phyloP scores from a whole-genome alignment of 225 moss, liverwort and hornwort genomes.

The Ulota crispa region DNA sequence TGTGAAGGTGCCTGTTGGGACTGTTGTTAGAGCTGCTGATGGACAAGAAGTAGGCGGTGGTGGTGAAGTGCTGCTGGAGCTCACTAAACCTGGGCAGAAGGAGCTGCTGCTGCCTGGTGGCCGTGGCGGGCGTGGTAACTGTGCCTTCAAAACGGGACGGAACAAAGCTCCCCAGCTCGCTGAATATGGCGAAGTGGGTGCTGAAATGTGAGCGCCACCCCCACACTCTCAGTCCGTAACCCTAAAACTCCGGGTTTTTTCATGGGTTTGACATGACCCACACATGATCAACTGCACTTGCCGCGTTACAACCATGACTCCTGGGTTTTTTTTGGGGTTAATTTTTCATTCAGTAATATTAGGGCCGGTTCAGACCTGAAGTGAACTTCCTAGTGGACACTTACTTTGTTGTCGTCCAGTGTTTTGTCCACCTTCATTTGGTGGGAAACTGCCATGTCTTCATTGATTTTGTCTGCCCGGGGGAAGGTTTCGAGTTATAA shows the following conservation, averaged over 20 bases:
- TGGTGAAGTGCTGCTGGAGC: constrained; percentile 75
- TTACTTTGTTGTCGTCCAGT: too few relatives aligned
- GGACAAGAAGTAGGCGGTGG: constrained; percentile 53
- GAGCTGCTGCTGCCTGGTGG: constrained; percentile 86
- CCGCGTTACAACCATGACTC: not conserved
- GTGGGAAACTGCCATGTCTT: too few relatives aligned
- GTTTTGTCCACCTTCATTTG: too few relatives aligned
- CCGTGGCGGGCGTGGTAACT: constrained; percentile 83
- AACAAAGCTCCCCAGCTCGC: constrained; percentile 94
- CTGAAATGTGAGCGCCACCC: constrained; percentile 69
- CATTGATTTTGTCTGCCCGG: too few relatives aligned
- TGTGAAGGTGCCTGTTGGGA: constrained; percentile 87
- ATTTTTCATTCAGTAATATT: not conserved
- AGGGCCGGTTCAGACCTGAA: not conserved
- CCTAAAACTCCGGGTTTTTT: not conserved
- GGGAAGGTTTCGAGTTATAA: too few relatives aligned
- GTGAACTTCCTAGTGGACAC: too few relatives aligned
- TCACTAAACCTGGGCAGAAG: constrained; percentile 72
- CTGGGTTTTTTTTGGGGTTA: not conserved
- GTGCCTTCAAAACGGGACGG: constrained; percentile 86
- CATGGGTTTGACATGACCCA: not conserved
- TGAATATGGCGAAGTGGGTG: constrained; percentile 83
- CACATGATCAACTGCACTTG: not conserved
- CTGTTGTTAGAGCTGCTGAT: constrained; percentile 66
- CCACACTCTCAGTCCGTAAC: not conserved